phyloP scores from a whole-genome alignment of 1,284 basidiomycete genomes.

The Microstroma glucosiphilum region DNA sequence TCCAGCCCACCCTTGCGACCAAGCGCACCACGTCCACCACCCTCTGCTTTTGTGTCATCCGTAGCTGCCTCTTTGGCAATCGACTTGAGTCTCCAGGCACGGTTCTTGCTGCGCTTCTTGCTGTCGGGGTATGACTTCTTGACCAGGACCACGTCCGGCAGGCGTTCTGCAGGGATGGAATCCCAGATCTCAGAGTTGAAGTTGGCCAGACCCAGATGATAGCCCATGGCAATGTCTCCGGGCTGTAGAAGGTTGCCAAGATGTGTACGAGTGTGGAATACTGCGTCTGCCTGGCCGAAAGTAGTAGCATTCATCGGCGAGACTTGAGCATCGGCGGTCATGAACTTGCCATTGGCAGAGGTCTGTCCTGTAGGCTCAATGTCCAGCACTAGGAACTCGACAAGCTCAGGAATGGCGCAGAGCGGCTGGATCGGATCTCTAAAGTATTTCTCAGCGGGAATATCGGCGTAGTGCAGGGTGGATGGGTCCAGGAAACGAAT shows the following conservation, averaged over 20 bases:
- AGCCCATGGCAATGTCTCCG: conserved; percentile 86
- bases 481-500: conserved; percentile 83
- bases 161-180: conserved; percentile 59
- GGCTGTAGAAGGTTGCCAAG: conserved; percentile 90
- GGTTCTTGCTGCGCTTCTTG: conserved; percentile 77
- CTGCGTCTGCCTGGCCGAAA: conserved; percentile 60
- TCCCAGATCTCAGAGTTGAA: conserved; percentile 87
- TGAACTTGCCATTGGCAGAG: conserved; percentile 23
- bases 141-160: conserved; percentile 88
- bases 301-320: conserved; percentile 72
- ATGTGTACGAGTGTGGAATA: conserved; percentile 93
- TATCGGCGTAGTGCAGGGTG: conserved; percentile 76
- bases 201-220: conserved; percentile 79
- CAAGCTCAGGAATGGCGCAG: conserved; percentile 73
- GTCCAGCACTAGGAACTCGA: conserved; percentile 92
- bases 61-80: conserved; percentile 87
- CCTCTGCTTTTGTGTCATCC: conserved; percentile 29
- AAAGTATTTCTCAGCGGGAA: conserved; percentile 81
- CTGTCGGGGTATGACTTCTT: conserved; percentile 94
- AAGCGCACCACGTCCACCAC: conserved; percentile 69
- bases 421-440: conserved; percentile 78
- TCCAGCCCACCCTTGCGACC: conserved; percentile 85
- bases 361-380: conserved; percentile 59
- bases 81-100: conserved; percentile 82
- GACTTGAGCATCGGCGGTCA: conserved; percentile 80